phyloP scores from a whole-genome alignment of 371 early-diverging fungal species.

The Dinochytrium kinnereticum region DNA sequence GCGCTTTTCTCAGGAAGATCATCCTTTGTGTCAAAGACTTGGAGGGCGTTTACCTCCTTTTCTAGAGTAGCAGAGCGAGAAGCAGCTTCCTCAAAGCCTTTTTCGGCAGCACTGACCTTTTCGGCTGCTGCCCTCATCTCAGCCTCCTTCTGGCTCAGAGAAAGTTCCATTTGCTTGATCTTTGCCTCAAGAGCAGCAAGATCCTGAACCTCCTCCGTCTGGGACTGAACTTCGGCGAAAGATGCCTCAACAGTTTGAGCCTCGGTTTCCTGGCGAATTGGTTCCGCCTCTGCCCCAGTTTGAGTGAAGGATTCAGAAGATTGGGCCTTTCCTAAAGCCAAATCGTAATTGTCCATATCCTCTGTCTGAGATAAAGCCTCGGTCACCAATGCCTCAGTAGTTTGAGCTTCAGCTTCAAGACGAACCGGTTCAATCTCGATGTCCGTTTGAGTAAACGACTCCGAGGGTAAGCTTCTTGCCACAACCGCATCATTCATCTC shows the following conservation, averaged over 20 bases:
- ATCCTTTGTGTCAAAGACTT: neutral
- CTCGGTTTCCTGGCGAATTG: too few species aligned
- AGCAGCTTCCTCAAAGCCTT: neutral
- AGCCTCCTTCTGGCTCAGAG: neutral
- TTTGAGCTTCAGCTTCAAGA: too few species aligned
- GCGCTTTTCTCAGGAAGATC: too few species aligned
- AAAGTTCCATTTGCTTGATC: neutral
- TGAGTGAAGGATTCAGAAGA: too few species aligned
- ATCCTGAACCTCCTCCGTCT: neutral
- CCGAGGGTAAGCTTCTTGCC: neutral
- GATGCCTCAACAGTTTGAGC: too few species aligned
- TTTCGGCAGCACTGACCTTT: neutral
- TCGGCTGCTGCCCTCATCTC: neutral
- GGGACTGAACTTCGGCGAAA: constrained; percentile 1
- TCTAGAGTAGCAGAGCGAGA: neutral
- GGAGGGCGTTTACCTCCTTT: neutral
- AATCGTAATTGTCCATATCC: too few species aligned
- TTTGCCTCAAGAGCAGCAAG: neutral
- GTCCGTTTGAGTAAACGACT: neutral
- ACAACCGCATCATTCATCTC: neutral
- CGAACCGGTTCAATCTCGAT: too few species aligned
- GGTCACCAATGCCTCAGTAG: neutral
- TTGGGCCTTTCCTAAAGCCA: too few species aligned
- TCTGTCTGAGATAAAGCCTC: neutral
- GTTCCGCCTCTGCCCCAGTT: neutral